phyloP scores from a whole-genome alignment of 768 basidiomycete genomes.

The Ramaria rubella region DNA sequence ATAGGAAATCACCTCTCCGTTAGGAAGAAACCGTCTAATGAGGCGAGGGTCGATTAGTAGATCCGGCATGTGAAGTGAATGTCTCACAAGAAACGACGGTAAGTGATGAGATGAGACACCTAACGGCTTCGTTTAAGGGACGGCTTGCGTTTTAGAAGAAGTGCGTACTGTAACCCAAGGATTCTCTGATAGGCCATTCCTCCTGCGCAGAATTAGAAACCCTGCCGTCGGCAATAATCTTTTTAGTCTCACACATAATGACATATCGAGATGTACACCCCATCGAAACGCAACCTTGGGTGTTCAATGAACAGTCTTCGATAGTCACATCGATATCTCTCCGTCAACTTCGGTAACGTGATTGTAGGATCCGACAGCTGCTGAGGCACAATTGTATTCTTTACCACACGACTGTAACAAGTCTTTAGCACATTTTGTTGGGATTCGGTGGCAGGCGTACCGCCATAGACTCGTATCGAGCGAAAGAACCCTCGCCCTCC shows the following conservation, averaged over 20 bases:
- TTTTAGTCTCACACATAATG: conserved; percentile 63
- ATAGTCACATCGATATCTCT: conserved; percentile 55
- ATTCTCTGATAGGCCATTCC: conserved; percentile 74
- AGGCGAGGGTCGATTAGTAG: background rate
- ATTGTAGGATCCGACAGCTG: conserved; percentile 52
- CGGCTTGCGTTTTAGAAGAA: conserved; percentile 1
- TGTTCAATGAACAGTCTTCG: conserved; percentile 77
- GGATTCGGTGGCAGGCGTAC: conserved; percentile 28
- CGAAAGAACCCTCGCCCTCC: conserved; percentile 67
- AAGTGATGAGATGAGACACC: conserved; percentile 84
- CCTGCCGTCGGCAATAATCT: background rate
- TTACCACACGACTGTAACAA: conserved; percentile 39
- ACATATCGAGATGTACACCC: conserved; percentile 87
- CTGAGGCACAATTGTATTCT: conserved; percentile 63
- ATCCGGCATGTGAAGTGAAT: background rate
- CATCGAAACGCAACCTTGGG: conserved; percentile 78
- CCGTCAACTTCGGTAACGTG: conserved; percentile 42
- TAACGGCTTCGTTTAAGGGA: conserved; percentile 21
- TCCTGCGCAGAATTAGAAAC: conserved; percentile 33
- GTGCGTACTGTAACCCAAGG: conserved; percentile 76
- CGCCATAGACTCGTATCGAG: conserved; percentile 72
- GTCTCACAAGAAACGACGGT: conserved; percentile 82
- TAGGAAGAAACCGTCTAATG: conserved; percentile 75
- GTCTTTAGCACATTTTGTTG: conserved; percentile 8
- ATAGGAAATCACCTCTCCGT: conserved; percentile 80